Evolutionary conservation across 2,329 filamentous ascomycete genomes (phyloP), one percentile per base, ranked within the genome.

Genomic region (Pseudogymnoascus sp.): DNA sequence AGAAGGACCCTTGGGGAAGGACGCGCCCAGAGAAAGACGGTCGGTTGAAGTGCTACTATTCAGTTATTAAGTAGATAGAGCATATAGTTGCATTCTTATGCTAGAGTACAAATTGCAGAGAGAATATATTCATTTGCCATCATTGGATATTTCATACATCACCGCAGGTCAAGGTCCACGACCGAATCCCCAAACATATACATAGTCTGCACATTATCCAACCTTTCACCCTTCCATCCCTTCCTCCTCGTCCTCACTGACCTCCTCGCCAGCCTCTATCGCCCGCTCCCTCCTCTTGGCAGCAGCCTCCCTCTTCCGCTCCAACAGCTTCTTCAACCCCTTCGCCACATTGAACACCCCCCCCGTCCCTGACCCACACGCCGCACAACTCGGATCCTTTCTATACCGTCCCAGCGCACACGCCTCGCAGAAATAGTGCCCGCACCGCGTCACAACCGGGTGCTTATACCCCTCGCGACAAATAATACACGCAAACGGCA

Each of bases 391-490:
- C 3, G 92, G 92, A 69, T 92, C 91, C 72, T 91, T 94, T 66
- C 89, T 82, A 73, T 97, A 97, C 67, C 92, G 78, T 72, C 90
- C 86, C 69, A 97, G 78, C 26, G 94, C 94, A 74, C 94, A 99
- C 1, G 83, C 80, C 74, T 97, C 90, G 73, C 94, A 99, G 72
- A 97, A 97, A 74, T 97, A 97, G 74, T 99, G 94, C 0, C 91
- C 90, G 68, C 94, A 99, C 67, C 91, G 89, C 11, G 94, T 97
- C 23, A 93, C 78, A 11, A 97, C 83, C 0, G 94, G 93, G 63
- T 84, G 79, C 62, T 69, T 71, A 55, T 58, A 80, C 75, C n/a
- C 77, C 60, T 72, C 68, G 64, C 64, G 66, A 64, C 73, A 73
- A 58, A 74, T 69, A 52, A 73, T 70, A 61, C 72, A 74, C 4